phyloP scores from a whole-genome alignment of 108 stramenopile genomes.

The Cyclotella atomus region DNA sequence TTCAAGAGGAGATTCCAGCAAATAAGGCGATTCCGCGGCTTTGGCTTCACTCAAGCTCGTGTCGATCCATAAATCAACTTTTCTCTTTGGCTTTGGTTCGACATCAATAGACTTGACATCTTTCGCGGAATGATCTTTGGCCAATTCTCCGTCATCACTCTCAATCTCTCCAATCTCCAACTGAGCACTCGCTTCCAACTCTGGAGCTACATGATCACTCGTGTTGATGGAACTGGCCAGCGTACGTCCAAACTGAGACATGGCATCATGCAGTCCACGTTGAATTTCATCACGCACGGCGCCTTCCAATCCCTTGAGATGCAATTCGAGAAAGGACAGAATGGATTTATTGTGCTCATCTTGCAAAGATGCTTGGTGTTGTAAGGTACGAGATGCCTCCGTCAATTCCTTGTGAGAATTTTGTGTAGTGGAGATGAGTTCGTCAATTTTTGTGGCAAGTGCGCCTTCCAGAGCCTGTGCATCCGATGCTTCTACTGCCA shows the following conservation, averaged over 20 bases:
- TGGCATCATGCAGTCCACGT: neutral
- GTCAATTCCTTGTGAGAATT: constrained; percentile 12
- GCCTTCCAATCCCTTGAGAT: constrained; percentile 8
- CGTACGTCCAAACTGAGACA: neutral
- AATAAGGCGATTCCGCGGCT: too few species aligned
- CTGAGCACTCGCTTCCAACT: neutral
- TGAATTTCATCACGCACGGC: constrained; percentile 21
- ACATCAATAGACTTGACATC: too few species aligned
- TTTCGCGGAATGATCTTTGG: neutral
- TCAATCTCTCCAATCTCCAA: constrained; percentile 3
- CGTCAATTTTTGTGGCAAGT: constrained; percentile 21
- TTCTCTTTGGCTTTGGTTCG: neutral
- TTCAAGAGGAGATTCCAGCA: too few species aligned
- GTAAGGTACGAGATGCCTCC: constrained; percentile 2
- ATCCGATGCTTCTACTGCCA: too few species aligned
- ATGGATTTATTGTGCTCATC: constrained; percentile 11
- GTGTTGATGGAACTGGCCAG: neutral
- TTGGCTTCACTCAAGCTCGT: too few species aligned
- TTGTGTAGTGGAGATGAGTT: constrained; percentile 17
- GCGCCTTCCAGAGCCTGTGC: neutral
- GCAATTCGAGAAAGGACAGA: neutral
- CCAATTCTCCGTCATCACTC: neutral
- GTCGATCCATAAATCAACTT: neutral
- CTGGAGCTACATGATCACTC: neutral
- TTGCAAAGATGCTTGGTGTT: constrained; percentile 16